Percentiles rank a stretch among this genome's conserved stretches.
These are phyloP conservation scores for Coemansia sp. DNA, from an alignment of 192 early-diverging fungal genomes.

Conservation along the genomic window DNA sequence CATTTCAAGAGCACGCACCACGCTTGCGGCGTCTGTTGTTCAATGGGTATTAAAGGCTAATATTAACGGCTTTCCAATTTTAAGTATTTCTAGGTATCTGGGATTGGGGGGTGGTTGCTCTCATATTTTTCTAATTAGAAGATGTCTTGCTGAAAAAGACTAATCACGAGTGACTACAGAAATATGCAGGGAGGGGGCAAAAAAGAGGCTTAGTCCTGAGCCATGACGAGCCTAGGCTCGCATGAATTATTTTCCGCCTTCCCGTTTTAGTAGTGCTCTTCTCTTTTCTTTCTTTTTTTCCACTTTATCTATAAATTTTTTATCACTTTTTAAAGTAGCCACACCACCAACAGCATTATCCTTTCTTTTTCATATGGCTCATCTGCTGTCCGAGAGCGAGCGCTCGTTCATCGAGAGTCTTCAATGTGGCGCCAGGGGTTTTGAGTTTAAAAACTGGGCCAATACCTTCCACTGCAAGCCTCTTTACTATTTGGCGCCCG, in stretches of 20 bases:
- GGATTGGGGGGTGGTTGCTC: too few relatives aligned
- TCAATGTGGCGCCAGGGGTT: conserved; percentile 9
- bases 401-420: conserved; percentile 24
- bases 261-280: too few relatives aligned
- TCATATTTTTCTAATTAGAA: too few relatives aligned
- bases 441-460: conserved; percentile 69
- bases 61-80: background rate
- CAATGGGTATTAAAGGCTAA: background rate
- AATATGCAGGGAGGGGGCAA: too few relatives aligned
- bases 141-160: too few relatives aligned
- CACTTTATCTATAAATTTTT: too few relatives aligned
- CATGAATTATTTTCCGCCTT: too few relatives aligned
- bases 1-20: background rate
- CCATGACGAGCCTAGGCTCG: too few relatives aligned
- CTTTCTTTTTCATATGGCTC: background rate
- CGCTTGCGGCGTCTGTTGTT: background rate
- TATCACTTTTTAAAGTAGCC: background rate
- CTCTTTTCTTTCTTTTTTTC: background rate
- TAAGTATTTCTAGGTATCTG: too few relatives aligned
- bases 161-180: too few relatives aligned
- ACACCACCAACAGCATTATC: background rate
- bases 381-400: conserved; percentile 16
- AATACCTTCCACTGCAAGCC: conserved; percentile 63
- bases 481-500: conserved; percentile 62
- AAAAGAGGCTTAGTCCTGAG: too few relatives aligned